These are phyloP conservation scores for Andrographis paniculata DNA, from an alignment of 305 asterid genomes.

Conservation along the genomic window DNA sequence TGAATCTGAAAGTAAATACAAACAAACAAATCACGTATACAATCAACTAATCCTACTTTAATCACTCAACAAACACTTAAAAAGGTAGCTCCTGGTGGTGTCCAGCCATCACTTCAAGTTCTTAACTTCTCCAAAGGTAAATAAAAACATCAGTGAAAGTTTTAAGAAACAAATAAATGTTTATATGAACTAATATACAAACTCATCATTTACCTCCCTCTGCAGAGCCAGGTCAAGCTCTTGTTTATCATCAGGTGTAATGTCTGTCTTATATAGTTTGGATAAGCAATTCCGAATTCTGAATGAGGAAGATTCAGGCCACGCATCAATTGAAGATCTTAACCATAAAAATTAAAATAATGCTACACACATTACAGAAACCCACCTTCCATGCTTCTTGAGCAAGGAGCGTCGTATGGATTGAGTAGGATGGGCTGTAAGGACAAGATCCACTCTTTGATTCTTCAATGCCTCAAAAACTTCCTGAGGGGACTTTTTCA, in stretches of 20 bases:
- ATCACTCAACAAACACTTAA: no score
- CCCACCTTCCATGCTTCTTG: constrained; percentile 89
- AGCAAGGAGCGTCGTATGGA: constrained; percentile 88
- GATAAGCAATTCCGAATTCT: constrained; percentile 85
- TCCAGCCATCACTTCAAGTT: no score
- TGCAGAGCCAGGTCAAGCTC: constrained; percentile 90
- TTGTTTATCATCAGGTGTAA: constrained; percentile 87
- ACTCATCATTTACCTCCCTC: constrained; percentile 54
- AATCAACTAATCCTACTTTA: background rate
- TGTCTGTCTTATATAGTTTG: constrained; percentile 63
- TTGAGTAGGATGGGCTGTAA: constrained; percentile 96
- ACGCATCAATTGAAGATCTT: background rate
- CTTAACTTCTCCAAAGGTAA: no score
- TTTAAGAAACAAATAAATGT: background rate
- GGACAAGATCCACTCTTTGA: constrained; percentile 90
- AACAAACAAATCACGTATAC: constrained; percentile 6
- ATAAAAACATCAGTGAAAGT: no score
- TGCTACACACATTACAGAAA: no score
- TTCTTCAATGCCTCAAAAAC: constrained; percentile 90
- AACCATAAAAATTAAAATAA: background rate
- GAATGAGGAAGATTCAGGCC: constrained; percentile 14
- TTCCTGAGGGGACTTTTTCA: constrained; percentile 82
- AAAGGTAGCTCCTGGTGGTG: no score
- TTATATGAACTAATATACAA: background rate
- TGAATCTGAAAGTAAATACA: constrained; percentile 45